Evolutionary conservation across 1,284 basidiomycete species (phyloP), one percentile per base, ranked within the genome.

Genomic region (Albatrellus sp.): DNA sequence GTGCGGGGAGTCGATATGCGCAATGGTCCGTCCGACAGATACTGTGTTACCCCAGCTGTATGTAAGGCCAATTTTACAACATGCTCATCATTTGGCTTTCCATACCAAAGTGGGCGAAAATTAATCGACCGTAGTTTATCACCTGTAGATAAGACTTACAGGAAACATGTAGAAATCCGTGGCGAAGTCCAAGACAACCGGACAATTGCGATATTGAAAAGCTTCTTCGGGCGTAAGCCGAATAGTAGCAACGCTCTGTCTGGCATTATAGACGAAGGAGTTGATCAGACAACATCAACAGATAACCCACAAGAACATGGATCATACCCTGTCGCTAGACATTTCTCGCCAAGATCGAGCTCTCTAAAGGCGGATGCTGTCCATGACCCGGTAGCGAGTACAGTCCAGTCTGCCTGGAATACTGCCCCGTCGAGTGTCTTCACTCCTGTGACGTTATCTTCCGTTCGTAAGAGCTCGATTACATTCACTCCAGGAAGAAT

Each of bases 321-420:
- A 20, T 36, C 70, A 56, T 54, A 86, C 82, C 85, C 86, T 24
- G 80, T 86, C 2, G 86, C 81, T 10, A 76, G 59, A 53, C 75
- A 80, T 30, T 62, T 64, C 9, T 61, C 55, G n/a, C 66, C 61
- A 20, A 80, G 55, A 14, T 64, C 59, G 12, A 82, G 60, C 34
- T 71, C 70, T 6, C 79, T 75, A 56, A 93, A 88, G 1, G 82
- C 63, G 0, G 84, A 81, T 2, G 81, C 74, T 0, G 90, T 89
- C 92, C 91, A 91, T 5, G 87, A 76, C 19, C 89, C 89, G 6
- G 77, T 67, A 11, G 86, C 77, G 30, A 91, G 57, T 19, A 91
- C 65, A 5, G 86, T 68, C 28, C 73, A 50, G 34, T 76, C 68
- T 0, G 77, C 81, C 13, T 63, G 54, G 50, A 76, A 73, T 10